Conservation (phyloP, 2,329 filamentous ascomycete genomes). For the Zasmidium citrigriseum region DNA sequence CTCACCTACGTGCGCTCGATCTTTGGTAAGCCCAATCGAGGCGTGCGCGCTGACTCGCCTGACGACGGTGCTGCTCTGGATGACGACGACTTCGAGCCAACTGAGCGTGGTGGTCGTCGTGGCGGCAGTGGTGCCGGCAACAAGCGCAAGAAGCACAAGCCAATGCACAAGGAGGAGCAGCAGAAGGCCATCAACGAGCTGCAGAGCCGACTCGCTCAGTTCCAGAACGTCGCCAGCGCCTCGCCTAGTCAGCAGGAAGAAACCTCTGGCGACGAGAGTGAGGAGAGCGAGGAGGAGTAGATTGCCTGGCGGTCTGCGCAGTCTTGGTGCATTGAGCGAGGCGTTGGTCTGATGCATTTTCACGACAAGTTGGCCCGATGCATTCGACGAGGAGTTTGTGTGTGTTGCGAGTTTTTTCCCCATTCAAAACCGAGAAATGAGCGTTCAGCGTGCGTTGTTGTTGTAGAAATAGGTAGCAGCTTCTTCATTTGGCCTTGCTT, state of each 20-base stretch:
- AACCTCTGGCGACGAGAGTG: conserved; percentile 34
- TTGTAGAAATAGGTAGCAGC: neutral
- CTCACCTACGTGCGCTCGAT: conserved; percentile 55
- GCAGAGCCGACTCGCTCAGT: conserved; percentile 56
- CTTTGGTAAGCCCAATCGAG: conserved; percentile 34
- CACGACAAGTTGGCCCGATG: neutral
- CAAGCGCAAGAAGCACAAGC: conserved; percentile 73
- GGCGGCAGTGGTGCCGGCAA: conserved; percentile 39
- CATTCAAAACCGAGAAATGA: neutral
- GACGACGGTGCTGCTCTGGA: conserved; percentile 38
- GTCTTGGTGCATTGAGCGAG: too few relatives aligned
- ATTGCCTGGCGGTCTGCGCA: too few relatives aligned
- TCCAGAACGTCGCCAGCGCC: conserved; percentile 24
- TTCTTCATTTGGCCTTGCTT: neutral
- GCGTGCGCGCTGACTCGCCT: conserved; percentile 27
- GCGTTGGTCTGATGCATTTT: too few relatives aligned
- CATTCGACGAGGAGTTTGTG: neutral
- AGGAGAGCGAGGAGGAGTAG: conserved; percentile 39
- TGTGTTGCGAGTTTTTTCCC: neutral
- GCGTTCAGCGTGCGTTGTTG: neutral
- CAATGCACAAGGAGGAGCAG: conserved; percentile 73
- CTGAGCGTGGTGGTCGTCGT: conserved; percentile 23
- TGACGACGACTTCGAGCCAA: conserved; percentile 53
- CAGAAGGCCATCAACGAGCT: conserved; percentile 67
- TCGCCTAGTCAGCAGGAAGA: conserved; percentile 23